Percentiles rank a stretch among this genome's conserved stretches.
Conservation (phyloP, 106 monocot genomes). For the Xerophyta viscosa region DNA sequence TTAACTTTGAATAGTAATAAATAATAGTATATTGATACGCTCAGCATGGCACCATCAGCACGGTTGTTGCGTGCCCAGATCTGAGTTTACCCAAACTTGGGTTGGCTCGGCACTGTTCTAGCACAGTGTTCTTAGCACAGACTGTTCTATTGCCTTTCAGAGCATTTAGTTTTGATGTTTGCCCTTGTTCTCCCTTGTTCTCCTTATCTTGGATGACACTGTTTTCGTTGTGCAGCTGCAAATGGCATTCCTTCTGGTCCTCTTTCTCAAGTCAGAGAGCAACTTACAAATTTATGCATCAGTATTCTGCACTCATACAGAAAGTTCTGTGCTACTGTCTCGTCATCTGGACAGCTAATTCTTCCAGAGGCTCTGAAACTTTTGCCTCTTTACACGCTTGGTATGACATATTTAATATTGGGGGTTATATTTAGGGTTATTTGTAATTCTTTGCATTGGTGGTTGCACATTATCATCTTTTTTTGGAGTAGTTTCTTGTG, state of each 20-base stretch:
- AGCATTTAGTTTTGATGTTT: neutral
- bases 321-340: slow-evolving; percentile 90
- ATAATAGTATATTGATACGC: no score
- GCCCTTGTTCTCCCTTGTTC: neutral
- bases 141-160: no score
- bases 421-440: no score
- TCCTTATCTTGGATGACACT: neutral
- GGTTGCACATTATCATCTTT: no score
- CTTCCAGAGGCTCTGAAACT: slow-evolving; percentile 96
- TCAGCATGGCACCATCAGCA: no score
- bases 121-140: no score
- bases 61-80: no score
- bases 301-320: slow-evolving; percentile 81
- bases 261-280: slow-evolving; percentile 74
- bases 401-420: slow-evolving; percentile 30
- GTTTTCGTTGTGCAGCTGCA: slow-evolving; percentile 56
- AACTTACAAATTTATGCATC: slow-evolving; percentile 73
- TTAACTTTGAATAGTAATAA: no score
- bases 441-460: no score
- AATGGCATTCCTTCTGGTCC: slow-evolving; percentile 53
- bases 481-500: no score
- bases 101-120: no score
- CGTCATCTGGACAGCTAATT: slow-evolving; percentile 88
- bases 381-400: slow-evolving; percentile 89
- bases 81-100: no score